Evolutionary conservation across 257 asterid genomes (phyloP).

Genomic region (Verbena officinalis): DNA sequence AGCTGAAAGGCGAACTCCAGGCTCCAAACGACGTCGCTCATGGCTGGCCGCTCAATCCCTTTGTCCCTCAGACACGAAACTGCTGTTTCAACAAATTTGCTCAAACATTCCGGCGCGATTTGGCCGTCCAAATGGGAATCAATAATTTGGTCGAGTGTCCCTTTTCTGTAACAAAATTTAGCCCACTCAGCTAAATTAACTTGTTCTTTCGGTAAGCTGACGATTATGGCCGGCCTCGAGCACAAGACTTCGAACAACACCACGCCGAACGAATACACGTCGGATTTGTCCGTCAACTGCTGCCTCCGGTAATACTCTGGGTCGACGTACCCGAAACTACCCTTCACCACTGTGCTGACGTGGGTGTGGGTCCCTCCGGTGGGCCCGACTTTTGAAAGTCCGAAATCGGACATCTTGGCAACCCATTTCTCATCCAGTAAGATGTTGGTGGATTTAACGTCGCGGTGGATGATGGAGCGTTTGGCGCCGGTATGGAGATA

Average conservation of each 20-base stretch:
- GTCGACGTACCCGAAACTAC: conserved; percentile 69
- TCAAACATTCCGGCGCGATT: conserved; percentile 55
- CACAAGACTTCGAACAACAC: conserved; percentile 63
- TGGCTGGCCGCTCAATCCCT: conserved; percentile 57
- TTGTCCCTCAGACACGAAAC: conserved; percentile 45
- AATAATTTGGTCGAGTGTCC: conserved; percentile 44
- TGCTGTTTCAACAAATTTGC: conserved; percentile 49
- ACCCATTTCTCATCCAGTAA: conserved; percentile 61
- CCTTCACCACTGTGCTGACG: conserved; percentile 74
- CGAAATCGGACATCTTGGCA: conserved; percentile 75
- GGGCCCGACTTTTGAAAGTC: conserved; percentile 71
- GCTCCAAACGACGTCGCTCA: conserved; percentile 65
- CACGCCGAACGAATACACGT: conserved; percentile 74
- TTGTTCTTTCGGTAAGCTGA: conserved; percentile 35
- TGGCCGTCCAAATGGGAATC: conserved; percentile 50
- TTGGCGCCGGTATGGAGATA: conserved; percentile 65
- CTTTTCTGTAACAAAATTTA: conserved; percentile 35
- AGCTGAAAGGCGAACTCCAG: conserved; percentile 64
- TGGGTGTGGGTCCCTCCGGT: conserved; percentile 38
- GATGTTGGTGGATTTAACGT: conserved; percentile 71
- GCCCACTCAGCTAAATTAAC: conserved; percentile 66
- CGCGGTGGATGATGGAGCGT: conserved; percentile 61
- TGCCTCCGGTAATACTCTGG: conserved; percentile 65
- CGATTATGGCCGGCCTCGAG: conserved; percentile 46
- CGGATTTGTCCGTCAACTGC: conserved; percentile 66